Conservation (phyloP, 2,329 filamentous ascomycete genomes). For the Aspergillus persii region DNA sequence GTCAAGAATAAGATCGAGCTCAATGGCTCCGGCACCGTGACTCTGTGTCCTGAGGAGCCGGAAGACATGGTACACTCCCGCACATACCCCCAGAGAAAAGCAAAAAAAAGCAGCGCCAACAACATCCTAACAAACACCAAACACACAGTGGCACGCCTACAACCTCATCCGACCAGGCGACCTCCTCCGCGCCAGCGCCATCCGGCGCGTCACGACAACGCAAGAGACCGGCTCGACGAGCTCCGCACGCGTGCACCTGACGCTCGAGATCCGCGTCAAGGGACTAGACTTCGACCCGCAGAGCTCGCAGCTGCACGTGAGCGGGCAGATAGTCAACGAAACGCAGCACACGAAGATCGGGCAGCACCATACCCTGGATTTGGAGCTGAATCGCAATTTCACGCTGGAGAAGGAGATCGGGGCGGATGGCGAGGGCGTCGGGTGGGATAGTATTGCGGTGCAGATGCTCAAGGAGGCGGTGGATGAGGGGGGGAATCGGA, state of each 20-base stretch:
- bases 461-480: constrained; percentile 76
- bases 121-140: constrained; percentile 5
- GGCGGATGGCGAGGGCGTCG: constrained; percentile 41
- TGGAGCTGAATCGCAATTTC: constrained; percentile 85
- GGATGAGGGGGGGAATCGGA: constrained; percentile 64
- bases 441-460: constrained; percentile 88
- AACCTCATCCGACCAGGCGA: constrained; percentile 68
- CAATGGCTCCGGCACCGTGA: constrained; percentile 64
- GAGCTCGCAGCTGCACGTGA: constrained; percentile 66
- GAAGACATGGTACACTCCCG: constrained; percentile 64
- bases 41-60: constrained; percentile 67
- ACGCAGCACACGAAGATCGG: constrained; percentile 67
- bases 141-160: constrained; percentile 66
- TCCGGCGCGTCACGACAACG: constrained; percentile 64
- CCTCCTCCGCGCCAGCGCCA: constrained; percentile 62
- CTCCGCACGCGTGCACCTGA: constrained; percentile 63
- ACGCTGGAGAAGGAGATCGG: constrained; percentile 76
- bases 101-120: neutral
- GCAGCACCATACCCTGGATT: constrained; percentile 70
- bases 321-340: constrained; percentile 63
- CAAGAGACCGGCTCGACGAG: constrained; percentile 59
- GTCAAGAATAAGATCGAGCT: constrained; percentile 66
- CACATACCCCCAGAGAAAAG: neutral
- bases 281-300: constrained; percentile 68
- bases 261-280: constrained; percentile 64